Base-by-base conservation (phyloP, 2,329 filamentous ascomycete genomes). In the Zymoseptoria crescenta region DNA sequence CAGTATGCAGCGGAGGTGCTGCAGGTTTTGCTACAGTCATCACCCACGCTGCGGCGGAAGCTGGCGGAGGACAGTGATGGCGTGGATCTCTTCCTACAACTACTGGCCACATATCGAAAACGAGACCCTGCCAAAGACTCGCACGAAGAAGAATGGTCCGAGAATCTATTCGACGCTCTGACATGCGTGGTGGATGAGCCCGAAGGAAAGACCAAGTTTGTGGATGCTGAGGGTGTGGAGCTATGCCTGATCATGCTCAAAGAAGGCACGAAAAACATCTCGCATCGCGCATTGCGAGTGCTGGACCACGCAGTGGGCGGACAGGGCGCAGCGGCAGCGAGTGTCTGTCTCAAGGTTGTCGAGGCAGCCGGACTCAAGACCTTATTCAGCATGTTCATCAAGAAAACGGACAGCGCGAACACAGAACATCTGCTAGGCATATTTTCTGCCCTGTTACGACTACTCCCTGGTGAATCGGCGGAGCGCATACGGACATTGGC, bases 1-100 rank as follows among this genome's bases (percentile, higher is more conserved):
- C 93, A 96, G 72, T 99, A 97, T 72, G 84, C 91, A 0, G 91
- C 93, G 16, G 94, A 99, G 74, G 84, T 97, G 7, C 79, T 99
- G 2, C 91, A 93, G 10, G 94, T 99, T 57, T 77, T 99, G 8
- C 81, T 93, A 19, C 92, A 96, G 73, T 85, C 85, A 1, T 90
- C 89, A 3, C 64, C 81, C 0, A 74, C 81, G 45, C 91, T 91
- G 67, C 79, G 89, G 51, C 76, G 76, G 21, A 81, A 80, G 52
- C 77, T 96, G 4, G 82, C 83, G 45, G 54, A 62, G 2, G 66
- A 71, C 24, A 59, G 72, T 13, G 86, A 96, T 62, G 87, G 88
- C 0, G 80, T 94, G 7, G 93, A 99, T 68, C 74, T 81, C 2
- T 79, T 96, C 65, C 84, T 99, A 13, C 91, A 95, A 74, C 80